Base-by-base conservation (phyloP, 768 basidiomycete genomes). In the Solioccasus polychromus region DNA sequence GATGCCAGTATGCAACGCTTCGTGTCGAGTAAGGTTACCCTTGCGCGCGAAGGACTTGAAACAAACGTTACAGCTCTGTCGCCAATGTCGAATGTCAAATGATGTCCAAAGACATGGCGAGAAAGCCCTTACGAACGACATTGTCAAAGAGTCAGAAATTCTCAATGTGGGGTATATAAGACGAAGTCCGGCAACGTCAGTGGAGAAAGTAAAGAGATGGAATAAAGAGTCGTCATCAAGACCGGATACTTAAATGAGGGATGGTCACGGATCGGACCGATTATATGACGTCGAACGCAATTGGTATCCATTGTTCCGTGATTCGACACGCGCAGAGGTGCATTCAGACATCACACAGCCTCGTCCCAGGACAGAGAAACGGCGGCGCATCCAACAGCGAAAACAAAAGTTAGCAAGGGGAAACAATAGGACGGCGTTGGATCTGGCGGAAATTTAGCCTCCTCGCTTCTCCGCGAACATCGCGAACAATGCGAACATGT, bases 21-120 rank as follows among this genome's bases (percentile, higher is more conserved):
- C 48, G 53, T 88, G 86, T 48, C 85, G 77, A 34, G 67, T 75
- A 29, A 81, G 72, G 58, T 87, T 85, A 18, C 77, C 76, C 59
- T 75, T 78, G 36, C 82, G 77, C 4, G 61, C 54, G 55, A 87
- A 85, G 24, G 54, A 42, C 53, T 75, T 82, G 5, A 35, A 22
- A 65, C 83, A 86, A 42, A 61, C 51, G 28, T 59, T 28, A 57
- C 79, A 80, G 39, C 46, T 45, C 60, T 61, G 70, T 71, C 75
- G 25, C 34, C n/a, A 42, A 44, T 7, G 29, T 22, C 26, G 19
- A 32, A 32, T 14, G 18, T 58, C 19, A 43, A 35, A 17, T n/a
- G 26, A 31, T 7, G 11, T 17, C 35, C 22, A 26, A 38, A 25
- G 15, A 22, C 19, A 19, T 12, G 9, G 22, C 31, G 31, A 23